Evolutionary conservation across 2,329 filamentous ascomycete species (phyloP), one percentile per base, ranked within the genome.

Genomic region (Zymoseptoria ardabiliae): DNA sequence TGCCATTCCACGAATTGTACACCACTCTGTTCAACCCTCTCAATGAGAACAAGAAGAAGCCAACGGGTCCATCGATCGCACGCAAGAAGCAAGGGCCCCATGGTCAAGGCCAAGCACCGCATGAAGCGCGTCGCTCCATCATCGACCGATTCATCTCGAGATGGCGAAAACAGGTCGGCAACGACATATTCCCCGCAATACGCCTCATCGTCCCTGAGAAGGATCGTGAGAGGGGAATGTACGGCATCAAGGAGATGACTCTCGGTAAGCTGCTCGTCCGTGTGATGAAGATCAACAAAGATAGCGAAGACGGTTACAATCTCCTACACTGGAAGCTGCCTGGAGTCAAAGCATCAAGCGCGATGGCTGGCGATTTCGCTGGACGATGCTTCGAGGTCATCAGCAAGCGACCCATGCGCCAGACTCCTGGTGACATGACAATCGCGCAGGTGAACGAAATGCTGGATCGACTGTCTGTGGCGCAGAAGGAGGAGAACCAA

Each of bases 311-410:
- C 76, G 93, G 87, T 0, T 87, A 88, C 70, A 91, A 84, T 64
- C 79, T 99, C 22, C 74, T 95, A 57, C 90, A 96, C 64, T 99
- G 94, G 94, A 97, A 96, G 74, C 77, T 95, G 0, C 93, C 92
- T 0, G 89, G 90, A 0, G 82, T 88, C 62, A 84, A 80, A 2
- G 75, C 78, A 1, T 81, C 82, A 0, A 82, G 80, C 58, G 79
- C 83, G 0, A 84, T 88, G 74, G 90, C 92, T 2, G 94, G 94
- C 5, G 93, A 99, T 71, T 99, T 99, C 77, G 89, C 92, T 0
- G 90, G 89, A 0, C 82, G 93, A 63, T 97, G 93, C 71, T 91
- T 85, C 68, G 90, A 96, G 70, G 87, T 96, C 22, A 78, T 99
- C 49, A 87, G 86, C 2, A 96, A 96, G 73, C 81, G 94, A 23